phyloP scores from a whole-genome alignment of 2,329 filamentous ascomycete genomes.

The Pseudogymnoascus sp. region DNA sequence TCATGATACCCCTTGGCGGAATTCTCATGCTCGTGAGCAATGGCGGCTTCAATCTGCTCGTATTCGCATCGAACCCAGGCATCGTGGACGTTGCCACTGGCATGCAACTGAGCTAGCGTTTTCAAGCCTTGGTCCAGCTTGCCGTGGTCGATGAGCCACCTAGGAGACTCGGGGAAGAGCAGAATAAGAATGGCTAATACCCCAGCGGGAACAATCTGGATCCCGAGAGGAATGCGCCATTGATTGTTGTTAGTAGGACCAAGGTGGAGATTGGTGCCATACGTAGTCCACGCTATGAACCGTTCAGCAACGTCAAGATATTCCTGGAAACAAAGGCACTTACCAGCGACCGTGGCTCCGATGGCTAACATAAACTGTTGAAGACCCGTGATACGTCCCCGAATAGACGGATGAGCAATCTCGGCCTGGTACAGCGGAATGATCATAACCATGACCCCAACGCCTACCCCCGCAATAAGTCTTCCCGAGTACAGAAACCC shows the following conservation, averaged over 20 bases:
- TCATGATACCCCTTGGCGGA: conserved; percentile 60
- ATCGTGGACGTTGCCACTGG: conserved; percentile 58
- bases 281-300: conserved; percentile 55
- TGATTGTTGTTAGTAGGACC: no score
- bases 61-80: conserved; percentile 66
- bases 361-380: conserved; percentile 81
- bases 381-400: conserved; percentile 50
- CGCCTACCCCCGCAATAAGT: conserved; percentile 51
- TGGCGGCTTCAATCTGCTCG: conserved; percentile 59
- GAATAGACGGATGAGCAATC: no score
- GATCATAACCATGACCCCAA: conserved; percentile 27
- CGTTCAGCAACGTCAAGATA: no score
- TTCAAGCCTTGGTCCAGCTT: conserved; percentile 48
- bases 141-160: conserved; percentile 70
- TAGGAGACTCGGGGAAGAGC: conserved; percentile 62
- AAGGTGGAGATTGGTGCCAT: conserved; percentile 36
- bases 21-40: conserved; percentile 59
- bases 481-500: conserved; percentile 56
- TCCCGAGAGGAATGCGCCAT: conserved; percentile 39
- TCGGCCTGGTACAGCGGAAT: conserved; percentile 10
- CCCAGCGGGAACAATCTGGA: conserved; percentile 63
- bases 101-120: conserved; percentile 62
- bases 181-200: conserved; percentile 47
- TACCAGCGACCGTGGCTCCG: conserved; percentile 57
- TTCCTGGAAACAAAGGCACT: not conserved